Evolutionary conservation across 2,329 filamentous ascomycete species (phyloP).

Genomic region (Epichloe gansuensis): DNA sequence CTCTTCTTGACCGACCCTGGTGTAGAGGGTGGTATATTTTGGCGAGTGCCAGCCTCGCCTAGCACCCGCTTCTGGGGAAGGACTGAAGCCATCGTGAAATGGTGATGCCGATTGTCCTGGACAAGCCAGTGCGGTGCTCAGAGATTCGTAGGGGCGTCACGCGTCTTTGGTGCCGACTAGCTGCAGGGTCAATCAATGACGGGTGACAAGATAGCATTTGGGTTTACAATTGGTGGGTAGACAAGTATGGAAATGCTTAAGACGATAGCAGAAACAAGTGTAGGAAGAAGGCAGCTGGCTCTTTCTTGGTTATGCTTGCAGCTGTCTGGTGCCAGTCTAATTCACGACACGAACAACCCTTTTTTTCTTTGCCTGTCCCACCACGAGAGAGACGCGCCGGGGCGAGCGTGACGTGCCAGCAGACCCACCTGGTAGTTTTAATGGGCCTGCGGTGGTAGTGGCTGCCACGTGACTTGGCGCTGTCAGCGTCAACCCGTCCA

Average conservation of each 20-base stretch:
- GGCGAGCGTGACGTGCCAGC: slow-evolving; percentile 25
- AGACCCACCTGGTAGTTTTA: slow-evolving; percentile 16
- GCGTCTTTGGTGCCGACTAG: background rate
- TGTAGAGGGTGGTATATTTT: slow-evolving; percentile 47
- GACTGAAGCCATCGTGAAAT: slow-evolving; percentile 31
- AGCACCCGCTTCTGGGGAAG: slow-evolving; percentile 63
- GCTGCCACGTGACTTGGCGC: slow-evolving; percentile 19
- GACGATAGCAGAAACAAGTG: background rate
- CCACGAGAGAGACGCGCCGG: slow-evolving; percentile 19
- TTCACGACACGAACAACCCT: background rate
- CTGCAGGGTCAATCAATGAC: background rate
- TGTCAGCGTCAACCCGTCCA: background rate
- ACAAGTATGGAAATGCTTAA: background rate
- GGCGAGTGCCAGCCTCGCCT: slow-evolving; percentile 52
- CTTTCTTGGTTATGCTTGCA: background rate
- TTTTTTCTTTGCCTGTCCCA: background rate
- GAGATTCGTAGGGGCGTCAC: background rate
- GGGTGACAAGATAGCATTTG: background rate
- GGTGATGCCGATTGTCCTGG: background rate
- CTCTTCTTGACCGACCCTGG: slow-evolving; percentile 61
- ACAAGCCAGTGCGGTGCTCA: background rate
- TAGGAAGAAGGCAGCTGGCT: background rate
- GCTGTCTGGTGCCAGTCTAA: background rate
- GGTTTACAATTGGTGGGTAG: background rate
- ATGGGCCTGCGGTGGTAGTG: background rate